Percentiles rank a stretch among this genome's conserved stretches.
Evolutionary conservation across 257 asterid genomes (phyloP).

Genomic region (Fraxinus cuspidata): DNA sequence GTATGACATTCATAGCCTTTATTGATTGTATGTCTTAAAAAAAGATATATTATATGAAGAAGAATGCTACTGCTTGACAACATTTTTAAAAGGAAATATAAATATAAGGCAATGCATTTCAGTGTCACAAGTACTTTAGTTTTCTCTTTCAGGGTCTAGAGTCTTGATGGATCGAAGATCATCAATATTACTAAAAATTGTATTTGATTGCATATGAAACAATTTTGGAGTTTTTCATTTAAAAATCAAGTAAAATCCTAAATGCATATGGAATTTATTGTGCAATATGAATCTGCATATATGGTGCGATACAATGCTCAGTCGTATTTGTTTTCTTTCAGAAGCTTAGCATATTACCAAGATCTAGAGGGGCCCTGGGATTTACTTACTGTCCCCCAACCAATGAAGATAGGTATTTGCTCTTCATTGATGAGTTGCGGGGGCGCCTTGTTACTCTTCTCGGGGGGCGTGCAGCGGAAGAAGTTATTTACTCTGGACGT

Average conservation of each 20-base stretch:
- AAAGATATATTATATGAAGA: slow-evolving; percentile 2
- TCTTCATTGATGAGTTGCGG: slow-evolving; percentile 92
- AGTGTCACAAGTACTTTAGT: slow-evolving; percentile 11
- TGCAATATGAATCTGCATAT: neutral
- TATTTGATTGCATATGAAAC: neutral
- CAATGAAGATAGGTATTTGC: slow-evolving; percentile 89
- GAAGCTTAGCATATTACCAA: slow-evolving; percentile 98
- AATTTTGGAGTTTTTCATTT: neutral
- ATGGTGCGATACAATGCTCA: neutral
- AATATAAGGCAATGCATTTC: neutral
- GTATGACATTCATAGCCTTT: neutral
- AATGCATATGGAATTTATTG: neutral
- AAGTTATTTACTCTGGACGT: slow-evolving; percentile 88
- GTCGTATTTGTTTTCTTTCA: slow-evolving; percentile 11
- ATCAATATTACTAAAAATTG: slow-evolving; percentile 16
- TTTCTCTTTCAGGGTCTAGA: slow-evolving; percentile 8
- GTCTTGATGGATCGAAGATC: slow-evolving; percentile 8
- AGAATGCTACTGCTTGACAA: slow-evolving; percentile 6
- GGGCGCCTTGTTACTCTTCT: slow-evolving; percentile 98
- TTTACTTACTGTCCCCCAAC: slow-evolving; percentile 94
- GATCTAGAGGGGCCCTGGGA: slow-evolving; percentile 98
- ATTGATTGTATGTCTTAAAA: neutral
- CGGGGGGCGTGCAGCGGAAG: slow-evolving; percentile 99
- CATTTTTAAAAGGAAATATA: neutral
- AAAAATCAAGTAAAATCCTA: neutral